Base-by-base conservation (phyloP, 176 grass and related monocot species). In the Oryza officinalis region DNA sequence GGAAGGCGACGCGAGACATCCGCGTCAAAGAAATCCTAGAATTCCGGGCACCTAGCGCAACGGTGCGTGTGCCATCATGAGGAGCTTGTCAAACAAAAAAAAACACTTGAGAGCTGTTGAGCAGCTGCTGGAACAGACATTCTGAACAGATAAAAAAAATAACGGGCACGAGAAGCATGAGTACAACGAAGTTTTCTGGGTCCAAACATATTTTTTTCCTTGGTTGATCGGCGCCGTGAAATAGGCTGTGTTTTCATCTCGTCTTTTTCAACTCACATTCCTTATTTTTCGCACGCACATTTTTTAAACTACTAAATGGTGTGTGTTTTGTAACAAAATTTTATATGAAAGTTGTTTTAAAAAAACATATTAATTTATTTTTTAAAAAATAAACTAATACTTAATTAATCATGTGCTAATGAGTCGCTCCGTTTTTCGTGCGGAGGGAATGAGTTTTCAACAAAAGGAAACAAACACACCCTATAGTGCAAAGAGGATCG, bases 161-260 rank as follows among this genome's bases (percentile, higher is more conserved):
- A 25, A 63, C 22, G 61, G 28, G 30, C 80, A 66, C 87, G 69
- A 63, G 70, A 38, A 63, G 81, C 76, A 44, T 80, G 63, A 35
- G 70, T 59, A 76, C 78, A 76, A 37, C 65, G 13, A 87, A 38
- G 86, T 77, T 87, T 82, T 87, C 85, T 27, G 79, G 28, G 49
- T n/a, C 63, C 14, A 15, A 15, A 26, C 50, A 20, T 76, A 9
- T 76, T 66, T 15, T 87, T 70, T 22, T 82, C 46, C 54, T n/a
- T 3, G 69, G 22, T 63, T 76, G 46, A 4, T 60, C 74, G 25
- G 69, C 44, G 66, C 23, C n/a, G 11, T 32, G 0, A 46, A 59
- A 59, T 3, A n/a, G n/a, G n/a, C n/a, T n/a, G n/a, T n/a, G n/a
- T n/a, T n/a, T n/a, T n/a, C n/a, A n/a, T n/a, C n/a, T n/a, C n/a